Evolutionary conservation across 2,329 filamentous ascomycete species (phyloP).

Genomic region (Didymosphaeria variabile): DNA sequence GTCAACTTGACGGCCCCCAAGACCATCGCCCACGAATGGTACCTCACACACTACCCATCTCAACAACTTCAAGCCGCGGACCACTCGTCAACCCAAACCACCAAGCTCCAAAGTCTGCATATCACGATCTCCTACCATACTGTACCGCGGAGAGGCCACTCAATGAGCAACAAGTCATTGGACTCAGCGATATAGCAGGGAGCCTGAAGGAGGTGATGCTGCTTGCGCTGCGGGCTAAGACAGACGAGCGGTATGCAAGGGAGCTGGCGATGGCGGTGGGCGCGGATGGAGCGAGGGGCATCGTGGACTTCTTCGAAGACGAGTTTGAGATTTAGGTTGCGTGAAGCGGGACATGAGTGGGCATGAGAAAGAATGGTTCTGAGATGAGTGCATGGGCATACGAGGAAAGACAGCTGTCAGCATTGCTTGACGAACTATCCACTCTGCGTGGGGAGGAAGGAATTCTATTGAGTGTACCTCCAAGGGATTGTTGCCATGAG

Average conservation of each 20-base stretch:
- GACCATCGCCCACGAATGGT: conserved; percentile 13
- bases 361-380: background rate
- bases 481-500: too few relatives aligned
- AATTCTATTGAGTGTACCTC: too few relatives aligned
- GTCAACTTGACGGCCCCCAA: conserved; percentile 22
- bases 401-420: too few relatives aligned
- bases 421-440: too few relatives aligned
- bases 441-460: too few relatives aligned
- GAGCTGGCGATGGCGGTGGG: conserved; percentile 37
- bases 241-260: conserved; percentile 24
- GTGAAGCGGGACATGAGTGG: background rate
- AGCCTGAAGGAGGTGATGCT: conserved; percentile 44
- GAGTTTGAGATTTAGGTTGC: conserved; percentile 39
- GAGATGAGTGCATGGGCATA: too few relatives aligned
- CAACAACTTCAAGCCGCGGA: background rate
- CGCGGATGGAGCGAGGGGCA: conserved; percentile 21
- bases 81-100: background rate
- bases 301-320: conserved; percentile 45
- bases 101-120: conserved; percentile 17
- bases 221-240: conserved; percentile 33
- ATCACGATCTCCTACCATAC: conserved; percentile 38
- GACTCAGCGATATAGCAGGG: conserved; percentile 43
- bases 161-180: conserved; percentile 36
- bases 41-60: background rate
- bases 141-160: conserved; percentile 38